Evolutionary conservation across 306 rosid species (phyloP), one percentile per base, ranked within the genome.

Genomic region (Astragalus glycyphyllos): DNA sequence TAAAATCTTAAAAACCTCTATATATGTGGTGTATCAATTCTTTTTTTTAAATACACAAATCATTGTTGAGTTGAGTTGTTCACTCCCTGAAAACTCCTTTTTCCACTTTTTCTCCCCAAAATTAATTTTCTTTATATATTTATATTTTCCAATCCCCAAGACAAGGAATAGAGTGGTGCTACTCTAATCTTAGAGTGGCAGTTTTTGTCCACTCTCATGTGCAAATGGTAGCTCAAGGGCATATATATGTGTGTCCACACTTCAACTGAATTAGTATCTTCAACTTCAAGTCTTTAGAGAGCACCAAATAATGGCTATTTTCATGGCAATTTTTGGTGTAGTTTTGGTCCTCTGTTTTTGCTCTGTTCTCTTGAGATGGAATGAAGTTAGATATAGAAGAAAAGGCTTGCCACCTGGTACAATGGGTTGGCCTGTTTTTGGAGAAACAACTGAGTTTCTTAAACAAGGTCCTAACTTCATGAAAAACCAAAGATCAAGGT

Each of bases 371-470:
- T 72, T 95, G 61, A 85, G 81, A 70, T 95, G 97, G 99, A 95
- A 95, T 79, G 90, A 86, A 16, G 78, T 91, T 13, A 83, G 80
- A 68, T 89, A 80, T 74, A 80, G 84, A 48, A 87, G 84, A 74
- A 84, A 95, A 73, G 96, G 91, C 35, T 80, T 95, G 65, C 99
- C 99, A 29, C 96, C 88, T 1, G 99, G 99, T 41, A 91, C 99
- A 81, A 95, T 95, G 99, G 99, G 99, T 3, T 95, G 99, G 99
- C 99, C 99, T 57, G 74, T 95, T 31, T 91, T 95, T 63, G 99
- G 99, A 2, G 99, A 95, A 44, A 95, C 99, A 11, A 91, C 96
- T 7, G 99, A 95, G 89, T 95, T 95, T 79, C 97, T 95, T 4
- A 95, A 91, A 53, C 99, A 87, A 83, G 99, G 99, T 20, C 99